Conservation (phyloP, 345 rosid genomes). For the Gossypium stocksii region DNA sequence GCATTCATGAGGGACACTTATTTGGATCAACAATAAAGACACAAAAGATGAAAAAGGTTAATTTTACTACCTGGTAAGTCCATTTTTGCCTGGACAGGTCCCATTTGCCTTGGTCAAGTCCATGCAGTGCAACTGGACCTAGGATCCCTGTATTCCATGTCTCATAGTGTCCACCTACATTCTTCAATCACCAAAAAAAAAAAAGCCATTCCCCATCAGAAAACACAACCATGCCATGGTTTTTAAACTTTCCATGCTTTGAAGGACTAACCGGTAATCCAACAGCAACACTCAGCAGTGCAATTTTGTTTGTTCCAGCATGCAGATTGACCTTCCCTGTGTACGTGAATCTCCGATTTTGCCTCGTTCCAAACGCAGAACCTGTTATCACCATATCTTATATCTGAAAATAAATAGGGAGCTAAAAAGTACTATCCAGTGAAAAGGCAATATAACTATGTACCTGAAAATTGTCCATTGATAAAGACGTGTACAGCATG, state of each 20-base stretch:
- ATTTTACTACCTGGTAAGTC: constrained; percentile 76
- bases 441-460: constrained; percentile 4
- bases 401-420: neutral
- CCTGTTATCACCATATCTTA: constrained; percentile 37
- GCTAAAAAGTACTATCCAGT: neutral
- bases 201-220: neutral
- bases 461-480: constrained; percentile 92
- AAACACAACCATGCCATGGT: neutral
- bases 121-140: constrained; percentile 92
- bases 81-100: constrained; percentile 93
- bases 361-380: constrained; percentile 84
- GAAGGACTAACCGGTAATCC: constrained; percentile 76
- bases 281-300: constrained; percentile 89
- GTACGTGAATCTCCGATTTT: constrained; percentile 66
- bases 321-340: constrained; percentile 73
- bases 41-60: constrained; percentile 2
- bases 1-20: constrained; percentile 10
- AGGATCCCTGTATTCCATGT: constrained; percentile 92
- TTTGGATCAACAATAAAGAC: neutral
- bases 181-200: constrained; percentile 34
- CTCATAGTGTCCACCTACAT: constrained; percentile 94
- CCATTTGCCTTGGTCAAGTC: constrained; percentile 81
- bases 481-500: constrained; percentile 91
- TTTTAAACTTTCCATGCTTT: neutral
- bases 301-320: constrained; percentile 80